These are phyloP conservation scores for Fusarium sp. DNA, from an alignment of 2,329 filamentous ascomycete genomes.

Conservation along the genomic window DNA sequence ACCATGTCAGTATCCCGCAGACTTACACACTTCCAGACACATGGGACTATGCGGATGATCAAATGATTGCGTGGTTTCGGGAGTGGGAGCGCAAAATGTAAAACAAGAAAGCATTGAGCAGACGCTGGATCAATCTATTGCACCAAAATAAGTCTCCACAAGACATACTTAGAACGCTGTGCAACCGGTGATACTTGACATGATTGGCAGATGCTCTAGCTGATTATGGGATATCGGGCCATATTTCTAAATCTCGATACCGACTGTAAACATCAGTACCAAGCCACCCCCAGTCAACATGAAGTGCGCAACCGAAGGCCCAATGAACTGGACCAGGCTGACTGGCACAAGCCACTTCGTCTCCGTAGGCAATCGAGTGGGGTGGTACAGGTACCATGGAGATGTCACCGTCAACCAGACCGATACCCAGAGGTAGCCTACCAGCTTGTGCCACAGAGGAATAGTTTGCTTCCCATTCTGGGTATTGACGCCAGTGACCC, in stretches of 20 bases:
- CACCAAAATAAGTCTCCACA: too few species aligned
- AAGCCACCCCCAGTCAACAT: conserved; percentile 16
- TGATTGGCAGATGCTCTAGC: too few species aligned
- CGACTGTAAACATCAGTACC: conserved; percentile 17
- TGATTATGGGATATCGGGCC: too few species aligned
- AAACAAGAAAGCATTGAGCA: too few species aligned
- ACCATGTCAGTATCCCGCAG: not conserved
- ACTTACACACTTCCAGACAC: not conserved
- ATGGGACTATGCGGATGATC: conserved; percentile 18
- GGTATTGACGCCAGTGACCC: not conserved
- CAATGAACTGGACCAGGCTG: conserved; percentile 18
- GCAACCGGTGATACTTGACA: too few species aligned
- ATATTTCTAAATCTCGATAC: not conserved
- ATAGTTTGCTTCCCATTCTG: not conserved
- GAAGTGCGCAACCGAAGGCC: not conserved
- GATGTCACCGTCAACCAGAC: conserved; percentile 27
- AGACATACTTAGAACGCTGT: too few species aligned
- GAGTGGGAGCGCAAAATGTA: not conserved
- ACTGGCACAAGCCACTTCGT: conserved; percentile 22
- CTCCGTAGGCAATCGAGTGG: conserved; percentile 11
- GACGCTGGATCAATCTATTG: too few species aligned
- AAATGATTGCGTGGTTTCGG: conserved; percentile 6
- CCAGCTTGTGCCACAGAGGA: conserved; percentile 30
- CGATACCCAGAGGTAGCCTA: conserved; percentile 29
- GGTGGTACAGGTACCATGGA: conserved; percentile 30